Base-by-base conservation (phyloP, 805 yeast genomes). In the Lipomyces sp. region DNA sequence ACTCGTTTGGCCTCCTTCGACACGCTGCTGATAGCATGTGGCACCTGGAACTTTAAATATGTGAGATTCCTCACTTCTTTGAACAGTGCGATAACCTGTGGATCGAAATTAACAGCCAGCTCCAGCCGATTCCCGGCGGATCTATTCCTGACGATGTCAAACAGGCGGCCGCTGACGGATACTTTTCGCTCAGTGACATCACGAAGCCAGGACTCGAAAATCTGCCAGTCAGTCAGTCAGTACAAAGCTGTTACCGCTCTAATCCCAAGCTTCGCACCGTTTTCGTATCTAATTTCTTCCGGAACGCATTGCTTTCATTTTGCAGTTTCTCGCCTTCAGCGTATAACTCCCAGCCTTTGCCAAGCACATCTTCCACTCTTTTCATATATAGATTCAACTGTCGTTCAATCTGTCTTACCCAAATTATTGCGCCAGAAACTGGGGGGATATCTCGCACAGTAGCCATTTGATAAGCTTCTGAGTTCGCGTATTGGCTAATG, bases 311-410 rank as follows among this genome's bases (percentile, higher is more conserved):
- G 32, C 85, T 80, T 66, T 86, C 90, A 1, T 79, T 75, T 10
- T 83, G 79, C 0, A 94, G 83, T 67, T 83, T 84, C 61, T 82
- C 83, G 0, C 97, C 97, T 61, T 87, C 92, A 1, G 87, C 83
- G 65, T 85, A 86, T 8, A 80, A 77, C 29, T 75, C 77, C 93
- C 93, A 89, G 6, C 86, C 85, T 18, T 80, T 73, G 0, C 92
- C 90, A 6, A 89, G 77, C 3, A 88, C 80, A 11, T 80, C 75
- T 55, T 84, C 85, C 6, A 88, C 76, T 37, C 85, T 79, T 3
- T 74, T 70, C 39, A 80, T 72, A n/a, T 86, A 74, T 32, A 77
- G 75, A 2, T 77, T 75, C 2, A 87, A 73, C 59, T 83, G 84
- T 33, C 75, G 69, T 45, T 80, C 81, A 2, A 86, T 77, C 70